Evolutionary conservation across 2,329 filamentous ascomycete genomes (phyloP).

Genomic region (Venturia nashicola): DNA sequence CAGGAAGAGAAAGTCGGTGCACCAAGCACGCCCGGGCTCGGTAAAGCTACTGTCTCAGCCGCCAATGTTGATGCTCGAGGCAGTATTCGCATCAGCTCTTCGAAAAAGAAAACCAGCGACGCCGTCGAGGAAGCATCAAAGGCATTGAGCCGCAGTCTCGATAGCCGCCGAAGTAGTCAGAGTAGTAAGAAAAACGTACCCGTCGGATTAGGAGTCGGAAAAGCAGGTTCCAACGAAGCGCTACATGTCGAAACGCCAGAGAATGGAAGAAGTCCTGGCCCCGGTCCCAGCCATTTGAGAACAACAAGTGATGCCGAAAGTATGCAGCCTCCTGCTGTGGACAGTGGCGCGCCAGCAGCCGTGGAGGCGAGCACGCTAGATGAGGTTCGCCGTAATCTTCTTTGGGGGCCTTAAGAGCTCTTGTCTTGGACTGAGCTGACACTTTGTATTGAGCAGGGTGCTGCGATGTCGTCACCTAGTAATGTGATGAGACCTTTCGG

Average conservation of each 20-base stretch:
- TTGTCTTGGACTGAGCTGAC: conserved; percentile 3
- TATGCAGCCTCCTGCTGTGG: not conserved
- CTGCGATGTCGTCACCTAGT: not conserved
- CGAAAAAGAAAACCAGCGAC: conserved; percentile 28
- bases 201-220: conserved; percentile 1
- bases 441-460: not conserved
- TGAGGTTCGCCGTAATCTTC: conserved; percentile 11
- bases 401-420: conserved; percentile 10
- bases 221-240: conserved; percentile 1
- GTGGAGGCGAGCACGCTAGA: conserved; percentile 6
- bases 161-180: conserved; percentile 81
- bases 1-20: conserved; percentile 80
- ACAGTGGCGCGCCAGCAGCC: not conserved
- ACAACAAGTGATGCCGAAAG: conserved; percentile 4
- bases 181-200: conserved; percentile 59
- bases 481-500: not conserved
- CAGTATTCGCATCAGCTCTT: conserved; percentile 31
- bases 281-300: conserved; percentile 8
- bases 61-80: conserved; percentile 80
- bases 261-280: not conserved
- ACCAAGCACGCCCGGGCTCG: conserved; percentile 82
- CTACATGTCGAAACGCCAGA: not conserved
- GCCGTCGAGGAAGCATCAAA: conserved; percentile 33
- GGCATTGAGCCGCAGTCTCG: conserved; percentile 65
- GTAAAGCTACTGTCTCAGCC: conserved; percentile 81